Conservation (phyloP, 2,329 filamentous ascomycete species). For the Leptoxyphium fumago region DNA sequence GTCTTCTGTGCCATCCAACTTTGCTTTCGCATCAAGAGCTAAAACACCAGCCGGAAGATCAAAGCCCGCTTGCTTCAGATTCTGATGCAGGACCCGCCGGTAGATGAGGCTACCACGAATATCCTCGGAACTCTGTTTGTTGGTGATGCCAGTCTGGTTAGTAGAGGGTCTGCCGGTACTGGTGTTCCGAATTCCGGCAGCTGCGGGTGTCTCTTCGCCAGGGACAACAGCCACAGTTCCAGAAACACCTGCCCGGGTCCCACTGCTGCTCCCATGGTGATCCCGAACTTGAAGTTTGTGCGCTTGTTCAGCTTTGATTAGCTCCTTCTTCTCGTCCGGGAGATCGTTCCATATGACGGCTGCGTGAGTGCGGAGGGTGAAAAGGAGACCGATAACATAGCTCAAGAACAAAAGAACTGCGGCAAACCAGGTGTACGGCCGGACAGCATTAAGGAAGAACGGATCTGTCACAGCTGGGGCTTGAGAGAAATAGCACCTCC, state of each 20-base stretch:
- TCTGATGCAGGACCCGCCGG: conserved; percentile 84
- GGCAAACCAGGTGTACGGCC: conserved; percentile 84
- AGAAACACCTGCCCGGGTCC: conserved; percentile 1
- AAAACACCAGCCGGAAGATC: conserved; percentile 32
- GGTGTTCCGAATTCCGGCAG: conserved; percentile 2
- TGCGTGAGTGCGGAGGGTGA: conserved; percentile 88
- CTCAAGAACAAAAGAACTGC: conserved; percentile 77
- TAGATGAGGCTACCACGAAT: conserved; percentile 82
- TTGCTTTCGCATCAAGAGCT: conserved; percentile 6
- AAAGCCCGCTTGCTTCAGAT: conserved; percentile 68
- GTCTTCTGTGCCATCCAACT: conserved; percentile 1
- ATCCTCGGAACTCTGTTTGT: conserved; percentile 42
- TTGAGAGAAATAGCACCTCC: conserved; percentile 88
- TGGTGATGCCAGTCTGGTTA: conserved; percentile 2
- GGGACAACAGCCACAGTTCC: conserved; percentile 7
- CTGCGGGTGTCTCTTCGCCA: conserved; percentile 2
- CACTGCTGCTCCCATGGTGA: conserved; percentile 1
- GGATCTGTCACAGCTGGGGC: conserved; percentile 66
- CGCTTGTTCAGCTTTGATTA: conserved; percentile 22
- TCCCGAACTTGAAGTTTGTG: conserved; percentile 10
- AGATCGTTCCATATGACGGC: conserved; percentile 94
- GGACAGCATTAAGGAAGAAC: conserved; percentile 82
- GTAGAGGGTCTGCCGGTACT: conserved; percentile 5
- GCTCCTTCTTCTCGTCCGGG: conserved; percentile 33
- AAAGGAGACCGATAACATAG: conserved; percentile 86